phyloP scores from a whole-genome alignment of 352 stramenopile genomes.

The Bremia lactucae region DNA sequence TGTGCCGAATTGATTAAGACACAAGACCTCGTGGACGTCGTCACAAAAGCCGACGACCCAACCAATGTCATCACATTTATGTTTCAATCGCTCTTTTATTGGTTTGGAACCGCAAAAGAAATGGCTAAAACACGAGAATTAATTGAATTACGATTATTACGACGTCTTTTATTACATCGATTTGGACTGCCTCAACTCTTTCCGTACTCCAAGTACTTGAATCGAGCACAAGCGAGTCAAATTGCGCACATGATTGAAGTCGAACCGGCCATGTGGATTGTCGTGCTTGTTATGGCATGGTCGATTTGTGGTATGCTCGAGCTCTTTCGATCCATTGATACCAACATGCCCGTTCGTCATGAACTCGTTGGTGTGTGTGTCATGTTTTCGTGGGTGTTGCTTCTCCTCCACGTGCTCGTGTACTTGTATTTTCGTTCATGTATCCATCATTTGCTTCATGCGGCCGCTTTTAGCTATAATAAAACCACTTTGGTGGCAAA shows the following conservation, averaged over 20 bases:
- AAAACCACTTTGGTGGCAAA: conserved; percentile 2
- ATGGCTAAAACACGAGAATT: too few species aligned
- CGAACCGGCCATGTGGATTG: conserved; percentile 53
- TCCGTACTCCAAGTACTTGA: conserved; percentile 68
- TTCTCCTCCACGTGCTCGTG: conserved; percentile 29
- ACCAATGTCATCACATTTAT: conserved; percentile 1
- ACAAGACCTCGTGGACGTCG: conserved; percentile 24
- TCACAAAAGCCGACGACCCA: background rate
- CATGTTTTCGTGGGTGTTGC: conserved; percentile 22
- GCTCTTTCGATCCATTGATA: conserved; percentile 4
- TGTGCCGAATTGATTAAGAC: conserved; percentile 32
- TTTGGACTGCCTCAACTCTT: conserved; percentile 43
- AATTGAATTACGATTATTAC: conserved; percentile 28
- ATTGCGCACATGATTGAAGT: conserved; percentile 80
- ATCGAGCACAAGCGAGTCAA: conserved; percentile 60
- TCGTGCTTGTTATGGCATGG: conserved; percentile 42
- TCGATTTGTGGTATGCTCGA: conserved; percentile 19
- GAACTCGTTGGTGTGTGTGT: conserved; percentile 23
- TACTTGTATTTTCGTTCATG: conserved; percentile 26
- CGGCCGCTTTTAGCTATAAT: conserved; percentile 21
- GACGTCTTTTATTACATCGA: conserved; percentile 31
- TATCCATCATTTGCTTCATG: conserved; percentile 9
- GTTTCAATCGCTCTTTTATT: background rate
- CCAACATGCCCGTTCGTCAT: conserved; percentile 24
- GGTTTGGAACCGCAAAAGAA: background rate